Percentiles rank a stretch among this genome's conserved stretches.
These are phyloP conservation scores for Camelina laxa DNA, from an alignment of 345 rosid genomes.

Conservation along the genomic window DNA sequence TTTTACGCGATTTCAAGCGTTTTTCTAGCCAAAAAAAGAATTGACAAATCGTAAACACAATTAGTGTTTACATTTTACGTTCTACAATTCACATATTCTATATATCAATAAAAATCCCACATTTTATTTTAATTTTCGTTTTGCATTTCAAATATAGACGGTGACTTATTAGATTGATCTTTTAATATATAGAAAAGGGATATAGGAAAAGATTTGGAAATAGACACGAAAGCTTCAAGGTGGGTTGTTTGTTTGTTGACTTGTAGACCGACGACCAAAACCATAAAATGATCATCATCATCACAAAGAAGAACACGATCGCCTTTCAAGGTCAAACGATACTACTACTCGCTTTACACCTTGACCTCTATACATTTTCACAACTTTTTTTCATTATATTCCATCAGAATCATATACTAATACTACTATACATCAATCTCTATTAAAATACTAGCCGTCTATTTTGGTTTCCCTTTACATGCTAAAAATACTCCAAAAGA, in stretches of 20 bases:
- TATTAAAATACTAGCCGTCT: neutral
- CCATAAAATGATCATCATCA: neutral
- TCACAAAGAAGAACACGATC: slow-evolving; percentile 31
- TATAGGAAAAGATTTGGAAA: no score
- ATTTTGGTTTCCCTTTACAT: neutral
- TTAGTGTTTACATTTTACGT: neutral
- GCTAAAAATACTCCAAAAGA: neutral
- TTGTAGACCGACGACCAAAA: slow-evolving; percentile 37
- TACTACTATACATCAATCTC: neutral
- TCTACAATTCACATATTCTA: neutral
- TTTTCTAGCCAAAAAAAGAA: no score
- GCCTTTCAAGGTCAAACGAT: slow-evolving; percentile 19
- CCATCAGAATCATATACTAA: slow-evolving; percentile 6
- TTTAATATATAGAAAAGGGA: no score
- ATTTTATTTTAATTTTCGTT: neutral
- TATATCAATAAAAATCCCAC: neutral
- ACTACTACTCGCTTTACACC: slow-evolving; percentile 27
- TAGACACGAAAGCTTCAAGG: slow-evolving; percentile 28
- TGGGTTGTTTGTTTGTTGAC: slow-evolving; percentile 28
- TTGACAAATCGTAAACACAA: no score
- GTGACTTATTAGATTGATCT: neutral
- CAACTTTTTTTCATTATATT: slow-evolving; percentile 6
- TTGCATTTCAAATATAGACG: neutral
- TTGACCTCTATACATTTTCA: slow-evolving; percentile 10
- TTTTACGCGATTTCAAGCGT: neutral